Base-by-base conservation (phyloP, 2,329 filamentous ascomycete species). In the Colletotrichum salicis region DNA sequence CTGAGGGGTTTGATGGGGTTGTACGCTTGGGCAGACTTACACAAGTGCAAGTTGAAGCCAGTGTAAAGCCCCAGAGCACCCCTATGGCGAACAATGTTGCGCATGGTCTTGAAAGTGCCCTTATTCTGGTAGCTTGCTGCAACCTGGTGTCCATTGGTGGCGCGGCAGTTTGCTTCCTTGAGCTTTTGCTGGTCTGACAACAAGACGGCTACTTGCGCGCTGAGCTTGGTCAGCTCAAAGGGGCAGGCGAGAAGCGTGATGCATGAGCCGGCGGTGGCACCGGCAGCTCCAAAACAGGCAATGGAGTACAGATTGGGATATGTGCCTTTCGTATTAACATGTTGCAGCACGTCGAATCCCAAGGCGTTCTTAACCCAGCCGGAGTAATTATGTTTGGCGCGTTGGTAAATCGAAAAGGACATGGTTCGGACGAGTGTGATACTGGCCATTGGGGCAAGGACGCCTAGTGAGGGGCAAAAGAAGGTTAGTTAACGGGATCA, bases 201-300 rank as follows among this genome's bases (percentile, higher is more conserved):
- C 71, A 96, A 84, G 12, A 95, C 92, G 1, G 94, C 95, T 24
- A 96, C 92, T 80, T 97, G 94, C 19, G 94, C 93, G 80, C 93
- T 95, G 71, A 96, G 86, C 81, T 97, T 97, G n/a, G 93, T 95
- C 80, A 97, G 87, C 81, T 97, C 94, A 79, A 97, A 97, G 1
- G 94, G 94, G 78, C 94, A 97, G 75, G 94, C 93, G 76, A 96
- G 89, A 62, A 93, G 86, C 10, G 94, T 95, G 67, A 96, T 95
- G 72, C 90, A 88, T 27, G 92, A 94, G 67, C 94, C 94, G 62
- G 94, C 92, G 13, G 92, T 93, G 52, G 93, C 93, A 62, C 94
- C 94, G 55, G 94, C 92, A 12, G 91, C 88, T 29, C 92, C 93
- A 82, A 95, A 96, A 78, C 93, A 95, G 67, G 89, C 86, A 65